Evolutionary conservation across 192 early-diverging fungal species (phyloP).

Genomic region (Oehlia diaphana): DNA sequence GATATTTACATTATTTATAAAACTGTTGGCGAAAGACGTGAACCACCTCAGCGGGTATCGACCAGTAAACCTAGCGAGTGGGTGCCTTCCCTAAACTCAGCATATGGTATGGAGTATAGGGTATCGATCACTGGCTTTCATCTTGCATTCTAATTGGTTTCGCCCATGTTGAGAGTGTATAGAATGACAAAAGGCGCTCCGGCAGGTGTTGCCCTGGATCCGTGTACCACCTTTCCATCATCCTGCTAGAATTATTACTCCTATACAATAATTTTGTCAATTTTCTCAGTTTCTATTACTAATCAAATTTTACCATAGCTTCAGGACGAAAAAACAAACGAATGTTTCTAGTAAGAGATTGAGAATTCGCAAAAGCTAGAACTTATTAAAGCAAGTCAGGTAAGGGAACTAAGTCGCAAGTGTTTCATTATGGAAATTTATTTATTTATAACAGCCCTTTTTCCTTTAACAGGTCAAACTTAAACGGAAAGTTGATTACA

Average conservation of each 20-base stretch:
- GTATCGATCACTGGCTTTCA: not conserved
- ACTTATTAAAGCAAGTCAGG: not conserved
- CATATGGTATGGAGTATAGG: conserved; percentile 2
- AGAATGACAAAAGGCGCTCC: not conserved
- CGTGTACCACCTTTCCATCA: conserved; percentile 18
- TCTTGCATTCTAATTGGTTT: conserved; percentile 18
- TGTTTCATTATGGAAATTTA: not conserved
- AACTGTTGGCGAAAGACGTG: conserved; percentile 9
- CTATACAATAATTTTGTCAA: not conserved
- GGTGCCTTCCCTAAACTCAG: not conserved
- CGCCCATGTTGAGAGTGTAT: conserved; percentile 18
- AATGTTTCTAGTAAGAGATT: not conserved
- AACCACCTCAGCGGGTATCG: conserved; percentile 20
- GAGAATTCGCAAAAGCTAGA: not conserved
- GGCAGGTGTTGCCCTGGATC: conserved; percentile 4
- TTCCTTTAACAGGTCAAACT: not conserved
- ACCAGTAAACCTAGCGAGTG: conserved; percentile 11
- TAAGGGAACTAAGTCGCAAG: not conserved
- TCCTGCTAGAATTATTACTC: conserved; percentile 8
- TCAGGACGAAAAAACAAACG: not conserved
- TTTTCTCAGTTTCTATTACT: not conserved
- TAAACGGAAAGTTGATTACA: conserved; percentile 4
- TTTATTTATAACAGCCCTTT: not conserved
- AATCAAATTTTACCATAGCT: not conserved
- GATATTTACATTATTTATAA: conserved; percentile 31